These are phyloP conservation scores for Debaryomyces castellii DNA, from an alignment of 805 yeast species.

Conservation along the genomic window DNA sequence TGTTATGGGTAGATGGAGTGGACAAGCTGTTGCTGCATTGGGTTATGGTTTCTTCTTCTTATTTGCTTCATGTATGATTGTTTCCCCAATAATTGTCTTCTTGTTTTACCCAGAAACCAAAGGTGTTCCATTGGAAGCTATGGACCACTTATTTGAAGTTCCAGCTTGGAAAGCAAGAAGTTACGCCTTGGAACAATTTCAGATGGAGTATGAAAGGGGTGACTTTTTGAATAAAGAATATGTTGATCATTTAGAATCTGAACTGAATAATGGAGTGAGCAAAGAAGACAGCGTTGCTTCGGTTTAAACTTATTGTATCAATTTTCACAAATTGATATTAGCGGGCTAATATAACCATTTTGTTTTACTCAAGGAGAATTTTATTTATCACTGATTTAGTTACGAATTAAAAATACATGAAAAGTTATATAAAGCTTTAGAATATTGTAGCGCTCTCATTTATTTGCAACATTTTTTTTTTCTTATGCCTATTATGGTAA, in stretches of 20 bases:
- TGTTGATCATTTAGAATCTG: conserved; percentile 3
- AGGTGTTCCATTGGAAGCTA: conserved; percentile 33
- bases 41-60: conserved; percentile 47
- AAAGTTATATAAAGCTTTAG: neutral
- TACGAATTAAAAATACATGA: too few relatives aligned
- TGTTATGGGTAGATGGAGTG: conserved; percentile 46
- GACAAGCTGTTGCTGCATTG: conserved; percentile 43
- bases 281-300: conserved; percentile 1
- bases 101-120: conserved; percentile 40
- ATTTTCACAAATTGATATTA: neutral
- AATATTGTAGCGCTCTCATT: neutral
- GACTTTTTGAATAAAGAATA: neutral
- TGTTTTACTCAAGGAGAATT: too few relatives aligned
- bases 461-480: neutral
- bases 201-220: conserved; percentile 14
- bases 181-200: conserved; percentile 23
- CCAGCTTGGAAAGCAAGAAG: conserved; percentile 33
- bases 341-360: conserved; percentile 3
- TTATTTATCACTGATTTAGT: too few relatives aligned
- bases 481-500: neutral
- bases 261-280: neutral
- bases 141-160: conserved; percentile 32
- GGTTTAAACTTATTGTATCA: neutral
- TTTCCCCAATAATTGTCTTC: conserved; percentile 27
- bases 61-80: conserved; percentile 30